phyloP scores from a whole-genome alignment of 192 early-diverging fungal species.

The Pilobolus umbonatus region DNA sequence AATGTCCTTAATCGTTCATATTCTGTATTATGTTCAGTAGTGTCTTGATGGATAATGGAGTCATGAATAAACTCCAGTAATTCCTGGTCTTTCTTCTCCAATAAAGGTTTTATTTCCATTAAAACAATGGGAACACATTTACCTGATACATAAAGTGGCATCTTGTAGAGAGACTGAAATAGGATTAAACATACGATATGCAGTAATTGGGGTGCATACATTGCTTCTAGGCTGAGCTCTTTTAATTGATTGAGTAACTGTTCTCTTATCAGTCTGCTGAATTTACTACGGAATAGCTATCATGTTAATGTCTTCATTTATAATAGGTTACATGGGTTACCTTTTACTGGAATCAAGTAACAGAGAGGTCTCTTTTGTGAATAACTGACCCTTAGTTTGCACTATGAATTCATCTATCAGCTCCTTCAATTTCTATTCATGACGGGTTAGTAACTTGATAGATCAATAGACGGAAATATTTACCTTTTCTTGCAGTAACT shows the following conservation, averaged over 20 bases:
- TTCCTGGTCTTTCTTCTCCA: background rate
- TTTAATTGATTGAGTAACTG: background rate
- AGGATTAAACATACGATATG: background rate
- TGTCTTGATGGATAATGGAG: background rate
- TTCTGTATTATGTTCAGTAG: background rate
- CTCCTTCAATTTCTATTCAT: conserved; percentile 1
- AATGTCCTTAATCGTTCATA: background rate
- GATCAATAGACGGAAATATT: too few relatives aligned
- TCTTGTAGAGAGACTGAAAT: background rate
- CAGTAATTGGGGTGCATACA: background rate
- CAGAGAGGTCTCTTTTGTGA: background rate
- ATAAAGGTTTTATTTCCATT: background rate
- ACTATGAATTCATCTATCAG: background rate
- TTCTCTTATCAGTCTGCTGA: background rate
- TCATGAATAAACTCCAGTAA: background rate
- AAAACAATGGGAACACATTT: background rate
- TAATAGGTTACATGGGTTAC: too few relatives aligned
- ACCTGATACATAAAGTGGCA: background rate
- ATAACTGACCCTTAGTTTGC: background rate
- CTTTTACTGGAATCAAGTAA: too few relatives aligned
- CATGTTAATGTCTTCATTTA: too few relatives aligned
- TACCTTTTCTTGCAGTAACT: too few relatives aligned
- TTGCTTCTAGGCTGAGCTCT: background rate
- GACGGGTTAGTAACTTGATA: too few relatives aligned
- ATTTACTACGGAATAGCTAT: too few relatives aligned